A percentile compares a stretch with the other conserved stretches of the same genome.
These are phyloP conservation scores for Pestalotiopsis sp. DNA, from an alignment of 2,329 filamentous ascomycete genomes.

Conservation along the genomic window DNA sequence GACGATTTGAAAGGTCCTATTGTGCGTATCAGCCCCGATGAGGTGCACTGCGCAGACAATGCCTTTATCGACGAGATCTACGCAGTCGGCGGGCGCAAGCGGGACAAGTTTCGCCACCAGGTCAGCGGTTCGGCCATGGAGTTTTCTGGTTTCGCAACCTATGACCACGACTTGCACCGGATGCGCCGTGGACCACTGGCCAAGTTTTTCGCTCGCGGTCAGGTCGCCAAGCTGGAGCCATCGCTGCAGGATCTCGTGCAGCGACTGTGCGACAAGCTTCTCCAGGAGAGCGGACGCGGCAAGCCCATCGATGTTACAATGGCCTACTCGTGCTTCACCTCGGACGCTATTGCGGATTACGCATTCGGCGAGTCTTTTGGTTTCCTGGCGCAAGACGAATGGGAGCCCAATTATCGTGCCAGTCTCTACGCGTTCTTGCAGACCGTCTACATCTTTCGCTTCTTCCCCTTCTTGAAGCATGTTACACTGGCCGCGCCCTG, in stretches of 20 bases:
- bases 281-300: slow-evolving; percentile 21
- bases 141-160: slow-evolving; percentile 21
- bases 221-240: slow-evolving; percentile 25
- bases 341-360: slow-evolving; percentile 38
- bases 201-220: slow-evolving; percentile 31
- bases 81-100: slow-evolving; percentile 23
- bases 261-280: slow-evolving; percentile 29
- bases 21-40: slow-evolving; percentile 38
- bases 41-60: slow-evolving; percentile 37
- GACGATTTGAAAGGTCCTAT: slow-evolving; percentile 26
- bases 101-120: slow-evolving; percentile 24
- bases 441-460: slow-evolving; percentile 23
- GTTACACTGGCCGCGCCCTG: slow-evolving; percentile 11
- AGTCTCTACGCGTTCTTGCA: slow-evolving; percentile 20
- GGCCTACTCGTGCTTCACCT: slow-evolving; percentile 39
- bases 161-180: slow-evolving; percentile 33
- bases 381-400: slow-evolving; percentile 31
- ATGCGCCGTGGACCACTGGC: slow-evolving; percentile 28
- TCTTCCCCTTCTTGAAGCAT: slow-evolving; percentile 23
- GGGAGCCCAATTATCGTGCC: slow-evolving; percentile 35
- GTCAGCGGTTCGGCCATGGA: slow-evolving; percentile 19
- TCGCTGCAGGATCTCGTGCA: slow-evolving; percentile 17
- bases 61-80: slow-evolving; percentile 40
- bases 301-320: slow-evolving; percentile 33
- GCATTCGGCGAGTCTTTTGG: slow-evolving; percentile 38